phyloP scores from a whole-genome alignment of 495 filamentous ascomycete genomes.

The Aspergillus sclerotiicarbonarius region DNA sequence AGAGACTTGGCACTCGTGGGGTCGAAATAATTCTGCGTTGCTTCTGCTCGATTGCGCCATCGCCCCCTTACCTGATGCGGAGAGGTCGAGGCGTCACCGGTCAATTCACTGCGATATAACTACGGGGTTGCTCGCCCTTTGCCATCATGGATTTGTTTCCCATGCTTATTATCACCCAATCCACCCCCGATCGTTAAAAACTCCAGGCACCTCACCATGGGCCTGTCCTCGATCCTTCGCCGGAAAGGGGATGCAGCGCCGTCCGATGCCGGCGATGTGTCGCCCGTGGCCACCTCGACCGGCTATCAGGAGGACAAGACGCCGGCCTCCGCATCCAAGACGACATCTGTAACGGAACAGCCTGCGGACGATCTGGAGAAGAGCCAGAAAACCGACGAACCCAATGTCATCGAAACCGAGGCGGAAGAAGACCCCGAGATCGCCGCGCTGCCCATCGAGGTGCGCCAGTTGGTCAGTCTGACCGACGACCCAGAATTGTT shows the following conservation, averaged over 20 bases:
- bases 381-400: background rate
- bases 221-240: conserved; percentile 3
- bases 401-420: background rate
- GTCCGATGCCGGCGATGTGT: background rate
- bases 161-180: background rate
- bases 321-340: background rate
- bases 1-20: background rate
- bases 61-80: background rate
- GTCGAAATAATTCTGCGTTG: background rate
- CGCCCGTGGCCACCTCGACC: background rate
- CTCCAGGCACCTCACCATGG: background rate
- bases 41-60: background rate
- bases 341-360: background rate
- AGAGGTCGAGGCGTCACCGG: background rate
- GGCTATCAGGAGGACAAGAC: background rate
- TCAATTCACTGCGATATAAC: background rate
- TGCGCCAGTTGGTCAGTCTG: conserved; percentile 52
- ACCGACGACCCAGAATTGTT: conserved; percentile 51
- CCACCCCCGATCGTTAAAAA: background rate
- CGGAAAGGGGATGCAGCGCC: background rate
- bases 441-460: conserved; percentile 15
- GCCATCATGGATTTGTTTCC: background rate
- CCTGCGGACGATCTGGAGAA: background rate
- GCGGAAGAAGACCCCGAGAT: conserved; percentile 2
- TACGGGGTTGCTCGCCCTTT: background rate